A percentile compares a stretch with the other conserved stretches of the same genome.
phyloP scores from a whole-genome alignment of 2,329 filamentous ascomycete genomes.

The Penicillium vulpinum region DNA sequence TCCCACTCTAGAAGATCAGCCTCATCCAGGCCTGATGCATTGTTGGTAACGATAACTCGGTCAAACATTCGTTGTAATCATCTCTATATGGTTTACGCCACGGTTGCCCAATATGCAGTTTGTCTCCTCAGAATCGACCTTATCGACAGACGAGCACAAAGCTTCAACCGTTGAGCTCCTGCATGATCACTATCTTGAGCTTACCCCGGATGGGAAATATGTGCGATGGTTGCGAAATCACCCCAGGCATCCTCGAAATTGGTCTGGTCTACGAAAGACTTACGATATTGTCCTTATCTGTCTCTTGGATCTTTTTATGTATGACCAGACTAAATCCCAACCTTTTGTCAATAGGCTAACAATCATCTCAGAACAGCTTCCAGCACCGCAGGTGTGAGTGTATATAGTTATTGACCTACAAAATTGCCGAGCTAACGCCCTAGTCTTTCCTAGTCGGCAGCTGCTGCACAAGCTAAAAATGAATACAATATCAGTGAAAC shows the following conservation, averaged over 20 bases:
- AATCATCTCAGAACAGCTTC: conserved; percentile 31
- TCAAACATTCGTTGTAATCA: not conserved
- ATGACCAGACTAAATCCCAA: not conserved
- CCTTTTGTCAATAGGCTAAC: conserved; percentile 6
- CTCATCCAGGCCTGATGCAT: not conserved
- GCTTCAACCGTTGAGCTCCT: conserved; percentile 19
- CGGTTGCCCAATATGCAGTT: conserved; percentile 16
- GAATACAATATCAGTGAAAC: conserved; percentile 30
- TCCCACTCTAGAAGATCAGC: not conserved
- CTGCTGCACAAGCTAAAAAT: conserved; percentile 26
- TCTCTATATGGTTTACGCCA: not conserved
- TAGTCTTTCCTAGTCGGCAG: conserved; percentile 25
- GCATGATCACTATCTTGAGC: conserved; percentile 27
- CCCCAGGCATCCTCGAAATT: conserved; percentile 35
- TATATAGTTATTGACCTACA: not conserved
- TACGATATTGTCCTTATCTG: conserved; percentile 33
- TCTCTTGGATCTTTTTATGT: conserved; percentile 37
- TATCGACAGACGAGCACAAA: conserved; percentile 13
- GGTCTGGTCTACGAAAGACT: conserved; percentile 28
- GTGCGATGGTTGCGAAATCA: conserved; percentile 35
- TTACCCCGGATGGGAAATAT: conserved; percentile 32
- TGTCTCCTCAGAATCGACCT: conserved; percentile 1
- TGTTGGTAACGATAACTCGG: too few species aligned
- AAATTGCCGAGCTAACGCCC: not conserved
- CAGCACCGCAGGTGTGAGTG: conserved; percentile 38